Conservation (phyloP, 108 stramenopile species). For the Aurantiochytrium sp. region DNA sequence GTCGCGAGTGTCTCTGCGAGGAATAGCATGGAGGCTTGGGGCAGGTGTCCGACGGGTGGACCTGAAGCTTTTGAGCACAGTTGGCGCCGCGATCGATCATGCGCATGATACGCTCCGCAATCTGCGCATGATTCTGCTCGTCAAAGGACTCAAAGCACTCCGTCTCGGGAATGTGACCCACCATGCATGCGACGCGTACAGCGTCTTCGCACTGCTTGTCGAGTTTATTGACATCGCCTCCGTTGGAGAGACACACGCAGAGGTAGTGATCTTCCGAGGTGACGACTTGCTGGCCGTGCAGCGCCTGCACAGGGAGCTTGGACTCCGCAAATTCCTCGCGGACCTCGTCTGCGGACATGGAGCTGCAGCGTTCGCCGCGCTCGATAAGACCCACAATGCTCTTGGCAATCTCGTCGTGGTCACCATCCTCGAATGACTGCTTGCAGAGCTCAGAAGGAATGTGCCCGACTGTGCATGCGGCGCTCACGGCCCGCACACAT, state of each 20-base stretch:
- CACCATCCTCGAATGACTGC: constrained; percentile 1
- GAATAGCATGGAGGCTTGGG: neutral
- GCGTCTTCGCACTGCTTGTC: constrained; percentile 8
- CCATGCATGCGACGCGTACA: constrained; percentile 11
- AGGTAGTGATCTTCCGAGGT: constrained; percentile 1
- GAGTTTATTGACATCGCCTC: neutral
- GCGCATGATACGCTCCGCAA: neutral
- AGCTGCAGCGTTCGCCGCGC: neutral
- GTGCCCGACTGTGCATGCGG: constrained; percentile 10
- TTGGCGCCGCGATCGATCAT: neutral
- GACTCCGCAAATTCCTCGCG: neutral
- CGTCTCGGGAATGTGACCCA: neutral
- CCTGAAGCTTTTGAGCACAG: neutral
- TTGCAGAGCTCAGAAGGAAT: neutral
- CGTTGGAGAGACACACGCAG: neutral
- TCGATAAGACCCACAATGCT: neutral
- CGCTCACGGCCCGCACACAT: neutral
- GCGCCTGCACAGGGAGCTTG: neutral
- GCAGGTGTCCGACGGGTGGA: neutral
- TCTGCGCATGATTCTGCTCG: neutral
- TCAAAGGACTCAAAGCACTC: constrained; percentile 9
- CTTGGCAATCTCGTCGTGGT: neutral
- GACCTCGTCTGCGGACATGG: neutral
- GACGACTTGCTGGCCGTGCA: constrained; percentile 11
- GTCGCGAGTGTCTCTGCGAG: neutral